These are phyloP conservation scores for Claviceps purpurea DNA, from an alignment of 2,329 filamentous ascomycete genomes.

Conservation along the genomic window DNA sequence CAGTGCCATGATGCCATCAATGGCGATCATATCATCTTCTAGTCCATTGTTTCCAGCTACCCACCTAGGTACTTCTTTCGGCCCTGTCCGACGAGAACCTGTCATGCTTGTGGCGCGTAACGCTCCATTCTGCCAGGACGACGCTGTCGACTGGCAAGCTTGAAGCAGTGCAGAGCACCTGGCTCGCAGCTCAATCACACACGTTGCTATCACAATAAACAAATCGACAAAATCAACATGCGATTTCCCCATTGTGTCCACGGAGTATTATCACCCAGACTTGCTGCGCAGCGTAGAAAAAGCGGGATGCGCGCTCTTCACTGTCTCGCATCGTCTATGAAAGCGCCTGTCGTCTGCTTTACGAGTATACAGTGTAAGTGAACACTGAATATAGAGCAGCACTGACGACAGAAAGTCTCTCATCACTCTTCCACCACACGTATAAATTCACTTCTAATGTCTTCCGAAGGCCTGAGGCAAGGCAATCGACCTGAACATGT, in stretches of 20 bases:
- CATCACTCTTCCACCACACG: neutral
- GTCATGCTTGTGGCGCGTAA: no score
- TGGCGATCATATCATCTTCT: no score
- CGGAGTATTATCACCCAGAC: neutral
- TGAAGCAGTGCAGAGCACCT: neutral
- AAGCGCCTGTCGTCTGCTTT: no score
- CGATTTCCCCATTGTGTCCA: neutral
- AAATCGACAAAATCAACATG: neutral
- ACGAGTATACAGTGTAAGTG: no score
- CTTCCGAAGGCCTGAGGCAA: neutral
- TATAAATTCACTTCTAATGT: neutral
- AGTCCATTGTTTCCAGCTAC: no score
- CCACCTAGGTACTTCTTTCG: no score
- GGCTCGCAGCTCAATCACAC: neutral
- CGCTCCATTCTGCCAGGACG: neutral
- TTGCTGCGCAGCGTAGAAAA: neutral
- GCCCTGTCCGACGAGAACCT: no score
- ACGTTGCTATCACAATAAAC: neutral
- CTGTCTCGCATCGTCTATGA: no score
- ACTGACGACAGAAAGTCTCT: neutral
- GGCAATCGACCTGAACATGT: neutral
- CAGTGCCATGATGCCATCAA: no score
- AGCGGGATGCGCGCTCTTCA: no score
- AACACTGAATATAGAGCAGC: no score
- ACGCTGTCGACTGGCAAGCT: neutral